phyloP scores from a whole-genome alignment of 2,329 filamentous ascomycete genomes.

The Ilyonectria destructans region DNA sequence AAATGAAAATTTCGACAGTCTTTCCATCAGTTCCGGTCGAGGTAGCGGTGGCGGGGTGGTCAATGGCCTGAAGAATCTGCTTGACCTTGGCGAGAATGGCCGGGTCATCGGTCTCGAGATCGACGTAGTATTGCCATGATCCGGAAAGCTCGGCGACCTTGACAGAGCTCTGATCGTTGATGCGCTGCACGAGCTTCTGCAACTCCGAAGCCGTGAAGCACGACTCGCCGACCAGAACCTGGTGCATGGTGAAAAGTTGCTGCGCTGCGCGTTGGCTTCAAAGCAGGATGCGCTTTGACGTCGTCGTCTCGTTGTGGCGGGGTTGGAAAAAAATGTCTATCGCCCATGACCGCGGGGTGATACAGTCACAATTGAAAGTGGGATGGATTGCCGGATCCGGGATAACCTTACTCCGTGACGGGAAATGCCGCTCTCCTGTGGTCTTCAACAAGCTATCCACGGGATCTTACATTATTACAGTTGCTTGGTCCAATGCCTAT shows the following conservation, averaged over 20 bases:
- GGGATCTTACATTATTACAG: not conserved
- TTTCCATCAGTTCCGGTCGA: slow-evolving; percentile 57
- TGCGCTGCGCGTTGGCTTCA: slow-evolving; percentile 43
- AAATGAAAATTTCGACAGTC: slow-evolving; percentile 78
- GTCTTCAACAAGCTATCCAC: not conserved
- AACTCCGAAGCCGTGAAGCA: slow-evolving; percentile 67
- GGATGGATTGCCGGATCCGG: slow-evolving; percentile 36
- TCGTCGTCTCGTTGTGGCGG: slow-evolving; percentile 35
- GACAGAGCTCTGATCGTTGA: slow-evolving; percentile 60
- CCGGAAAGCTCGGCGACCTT: slow-evolving; percentile 67
- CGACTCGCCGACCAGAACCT: slow-evolving; percentile 59
- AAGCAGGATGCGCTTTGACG: slow-evolving; percentile 48
- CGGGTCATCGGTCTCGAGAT: slow-evolving; percentile 63
- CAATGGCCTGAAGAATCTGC: slow-evolving; percentile 63
- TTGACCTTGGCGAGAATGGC: slow-evolving; percentile 61
- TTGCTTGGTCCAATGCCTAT: not conserved
- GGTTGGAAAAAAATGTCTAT: slow-evolving; percentile 39
- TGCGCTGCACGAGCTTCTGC: slow-evolving; percentile 62
- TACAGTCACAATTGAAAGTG: slow-evolving; percentile 20
- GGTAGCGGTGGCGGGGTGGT: slow-evolving; percentile 47
- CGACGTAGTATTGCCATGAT: slow-evolving; percentile 78
- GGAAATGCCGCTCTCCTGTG: slow-evolving; percentile 3
- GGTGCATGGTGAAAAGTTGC: slow-evolving; percentile 52
- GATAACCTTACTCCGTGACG: slow-evolving; percentile 42
- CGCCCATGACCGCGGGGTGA: slow-evolving; percentile 41